Evolutionary conservation across 495 filamentous ascomycete genomes (phyloP), one percentile per base, ranked within the genome.

Genomic region (Penicillium salamii): DNA sequence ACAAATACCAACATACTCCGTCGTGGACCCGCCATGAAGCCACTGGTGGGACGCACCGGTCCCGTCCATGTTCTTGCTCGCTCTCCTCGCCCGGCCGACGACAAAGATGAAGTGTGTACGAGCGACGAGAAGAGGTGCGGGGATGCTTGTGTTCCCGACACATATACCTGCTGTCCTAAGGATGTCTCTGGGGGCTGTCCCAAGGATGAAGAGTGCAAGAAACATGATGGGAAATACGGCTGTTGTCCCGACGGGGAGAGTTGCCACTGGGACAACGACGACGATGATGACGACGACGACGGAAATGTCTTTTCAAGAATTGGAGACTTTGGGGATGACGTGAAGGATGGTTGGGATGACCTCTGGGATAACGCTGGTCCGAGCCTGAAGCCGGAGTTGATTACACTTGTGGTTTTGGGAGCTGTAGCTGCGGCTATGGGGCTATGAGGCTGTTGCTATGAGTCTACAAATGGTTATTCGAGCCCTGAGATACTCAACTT

Each of bases 201-300:
- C 20, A 32, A 26, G 13, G 42, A 44, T 13, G 33, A 44, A 32
- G 42, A 44, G 20, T 44, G 42, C 17, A 21, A 31, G 26, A 44
- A 44, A 15, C 29, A n/a, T 5, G 11, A 33, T 11, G 14, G 28
- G 5, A 26, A 31, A 9, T 44, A 44, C 14, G 42, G 42, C 12
- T 44, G 42, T 24, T 44, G 42, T 20, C 4, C 23, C 23, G 23
- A 26, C 23, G 23, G 23, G 8, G 23, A 26, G 23, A 26, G 23
- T 8, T 26, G 23, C 8, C 23, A 26, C 23, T 26, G 23, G 23
- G 42, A 44, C 31, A 24, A 44, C 31, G 42, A 44, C 13, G 42
- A 44, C 28, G 42, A 44, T 13, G 42, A 44, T 13, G 42, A 44
- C 19, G 42, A 44, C 21, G 42, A 44, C 19, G 42, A 31, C n/a